Percentiles rank a stretch among this genome's conserved stretches.
Conservation (phyloP, 1,284 basidiomycete species). For the Irpex sp. region DNA sequence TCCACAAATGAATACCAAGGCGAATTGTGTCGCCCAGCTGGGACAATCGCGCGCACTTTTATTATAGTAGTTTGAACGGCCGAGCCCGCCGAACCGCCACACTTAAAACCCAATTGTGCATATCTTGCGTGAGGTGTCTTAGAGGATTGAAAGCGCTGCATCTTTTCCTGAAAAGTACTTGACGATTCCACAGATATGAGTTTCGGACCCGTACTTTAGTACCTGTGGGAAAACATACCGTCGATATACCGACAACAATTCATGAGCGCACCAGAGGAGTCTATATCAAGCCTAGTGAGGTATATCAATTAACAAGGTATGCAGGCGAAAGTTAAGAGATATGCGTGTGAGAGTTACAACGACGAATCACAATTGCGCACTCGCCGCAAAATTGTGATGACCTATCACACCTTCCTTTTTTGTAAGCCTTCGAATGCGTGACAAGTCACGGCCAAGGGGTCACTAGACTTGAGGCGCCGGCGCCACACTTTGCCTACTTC, state of each 20-base stretch:
- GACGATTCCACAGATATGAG: too few relatives aligned
- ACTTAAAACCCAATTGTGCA: not conserved
- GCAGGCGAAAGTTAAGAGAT: too few relatives aligned
- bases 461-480: not conserved
- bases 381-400: not conserved
- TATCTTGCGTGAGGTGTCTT: not conserved
- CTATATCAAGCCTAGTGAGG: too few relatives aligned
- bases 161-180: not conserved
- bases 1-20: not conserved
- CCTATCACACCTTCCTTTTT: constrained; percentile 3
- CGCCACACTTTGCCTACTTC: not conserved
- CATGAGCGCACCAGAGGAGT: too few relatives aligned
- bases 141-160: not conserved
- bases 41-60: not conserved
- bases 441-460: not conserved
- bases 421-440: not conserved
- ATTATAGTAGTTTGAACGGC: not conserved
- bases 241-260: too few relatives aligned
- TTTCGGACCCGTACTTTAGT: too few relatives aligned
- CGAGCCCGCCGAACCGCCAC: not conserved
- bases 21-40: not conserved
- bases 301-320: too few relatives aligned
- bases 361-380: not conserved
- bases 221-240: too few relatives aligned
- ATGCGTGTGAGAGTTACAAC: too few relatives aligned